A percentile compares a stretch with the other conserved stretches of the same genome.
Conservation (phyloP, 2,329 filamentous ascomycete species). For the Fusarium heterosporum region DNA sequence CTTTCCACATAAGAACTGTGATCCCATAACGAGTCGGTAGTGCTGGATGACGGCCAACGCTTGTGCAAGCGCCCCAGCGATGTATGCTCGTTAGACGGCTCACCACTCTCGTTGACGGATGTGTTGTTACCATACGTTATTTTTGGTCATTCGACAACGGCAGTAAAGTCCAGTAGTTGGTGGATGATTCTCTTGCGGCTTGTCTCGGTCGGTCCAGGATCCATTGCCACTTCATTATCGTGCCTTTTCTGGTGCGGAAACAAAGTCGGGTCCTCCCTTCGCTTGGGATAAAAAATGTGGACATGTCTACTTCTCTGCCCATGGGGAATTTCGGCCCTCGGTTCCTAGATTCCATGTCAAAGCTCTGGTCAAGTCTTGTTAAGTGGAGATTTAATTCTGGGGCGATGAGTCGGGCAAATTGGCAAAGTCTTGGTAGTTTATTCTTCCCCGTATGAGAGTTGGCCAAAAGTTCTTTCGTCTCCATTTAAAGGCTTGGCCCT, state of each 20-base stretch:
- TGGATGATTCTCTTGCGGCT: background rate
- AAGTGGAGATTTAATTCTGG: constrained; percentile 23
- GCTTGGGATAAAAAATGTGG: background rate
- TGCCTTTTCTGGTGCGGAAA: background rate
- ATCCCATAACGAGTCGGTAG: background rate
- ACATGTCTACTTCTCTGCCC: constrained; percentile 1
- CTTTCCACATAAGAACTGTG: background rate
- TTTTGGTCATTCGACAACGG: background rate
- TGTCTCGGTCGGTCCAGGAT: background rate
- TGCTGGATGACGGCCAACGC: background rate
- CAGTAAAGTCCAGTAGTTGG: too few relatives aligned
- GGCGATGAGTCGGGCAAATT: constrained; percentile 4
- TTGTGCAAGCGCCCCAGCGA: background rate
- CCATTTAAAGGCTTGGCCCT: constrained; percentile 18
- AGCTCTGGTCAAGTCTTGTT: constrained; percentile 28
- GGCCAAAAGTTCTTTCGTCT: constrained; percentile 15
- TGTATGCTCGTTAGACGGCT: background rate
- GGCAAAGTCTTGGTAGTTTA: constrained; percentile 24
- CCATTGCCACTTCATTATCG: background rate
- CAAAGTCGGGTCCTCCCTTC: background rate
- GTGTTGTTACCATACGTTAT: background rate
- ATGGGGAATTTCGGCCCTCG: constrained; percentile 28
- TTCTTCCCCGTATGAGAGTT: constrained; percentile 13
- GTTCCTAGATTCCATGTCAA: constrained; percentile 2
- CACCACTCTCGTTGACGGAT: background rate